Evolutionary conservation across 129 eudicot genomes (phyloP), one percentile per base, ranked within the genome.

Genomic region (Arctium lappa): DNA sequence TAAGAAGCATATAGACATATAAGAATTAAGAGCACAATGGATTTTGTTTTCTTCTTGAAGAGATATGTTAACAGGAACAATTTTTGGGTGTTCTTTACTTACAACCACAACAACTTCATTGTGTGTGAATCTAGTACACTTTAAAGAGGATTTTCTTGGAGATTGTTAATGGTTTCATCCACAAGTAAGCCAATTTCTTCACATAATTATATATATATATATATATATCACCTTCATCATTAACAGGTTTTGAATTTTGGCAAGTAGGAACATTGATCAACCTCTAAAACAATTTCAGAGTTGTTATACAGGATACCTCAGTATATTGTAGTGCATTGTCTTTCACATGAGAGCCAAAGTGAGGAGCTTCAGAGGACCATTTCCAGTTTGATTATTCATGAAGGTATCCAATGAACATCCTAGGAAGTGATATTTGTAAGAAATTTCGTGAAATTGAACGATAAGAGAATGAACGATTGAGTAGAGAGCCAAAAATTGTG

Each of bases 161-260:
- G 87, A 75, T 71, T 77, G 84, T 88, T 91, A 50, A 92, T 81
- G 15, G 97, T 95, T 86, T 95, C 97, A 77, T 95, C 98, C 76
- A 95, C 92, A 97, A 74, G 97, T 81, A 95, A 78, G 62, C 93
- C 93, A 68, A 90, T 91, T 82, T 87, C 93, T 87, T 92, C 93
- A 78, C 98, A 95, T 84, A 92, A 95, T 82, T 73, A 92, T 2
- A 88, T 66, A 38, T 72, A 95, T 91, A 82, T n/a, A n/a, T n/a
- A n/a, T n/a, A n/a, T n/a, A n/a, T n/a, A n/a, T n/a, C n/a, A n/a
- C n/a, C n/a, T n/a, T 91, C 92, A 84, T 87, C 85, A 29, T 75
- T 86, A 22, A 92, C 93, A 81, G 97, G 98, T 85, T 95, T 97
- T 95, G 92, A 81, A 83, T 81, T 12, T 50, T 29, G 34, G 32